Base-by-base conservation (phyloP, 108 stramenopile species). In the Skeletonema grethae region DNA sequence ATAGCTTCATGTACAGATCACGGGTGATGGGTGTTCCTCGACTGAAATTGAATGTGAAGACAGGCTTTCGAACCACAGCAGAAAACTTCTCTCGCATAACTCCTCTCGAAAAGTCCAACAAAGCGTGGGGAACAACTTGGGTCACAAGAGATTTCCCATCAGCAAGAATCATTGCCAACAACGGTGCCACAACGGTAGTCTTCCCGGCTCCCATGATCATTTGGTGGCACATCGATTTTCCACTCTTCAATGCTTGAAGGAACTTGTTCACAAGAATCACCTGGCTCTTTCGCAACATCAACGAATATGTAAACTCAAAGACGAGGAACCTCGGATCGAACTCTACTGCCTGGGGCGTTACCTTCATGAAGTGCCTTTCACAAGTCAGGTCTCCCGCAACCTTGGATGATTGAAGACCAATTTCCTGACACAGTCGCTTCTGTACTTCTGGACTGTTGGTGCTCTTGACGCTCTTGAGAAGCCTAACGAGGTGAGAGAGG, bases 201-300 rank as follows among this genome's bases (percentile, higher is more conserved):
- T 99, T 99, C 36, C 99, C 99, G 5, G 97, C 98, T 24, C 99
- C 99, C 99, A 99, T 99, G 92, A 99, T 99, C 98, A 99, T 99
- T 85, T 99, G 98, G 73, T 98, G 96, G 59, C 97, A 97, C 89
- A 96, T 95, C 13, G 96, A 97, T 25, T 82, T 82, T 25, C 87
- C 83, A 28, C 86, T 77, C 57, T 81, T 69, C 25, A 95, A 79
- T 0, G 91, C 71, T 10, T 86, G 70, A 70, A 98, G 81, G 73
- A 99, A 97, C 41, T 95, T 95, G 75, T 97, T 90, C 24, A 99
- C 96, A 38, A 99, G 86, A 46, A 88, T 91, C 28, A 99, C 97
- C 85, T 99, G 99, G 28, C 95, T 90, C 68, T 96, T 91, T 38
- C 98, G 91, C 66, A 99, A 82, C 85, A 99, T 85, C 35, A 99